Conservation (phyloP, 257 asterid species). For the Catharanthus roseus region DNA sequence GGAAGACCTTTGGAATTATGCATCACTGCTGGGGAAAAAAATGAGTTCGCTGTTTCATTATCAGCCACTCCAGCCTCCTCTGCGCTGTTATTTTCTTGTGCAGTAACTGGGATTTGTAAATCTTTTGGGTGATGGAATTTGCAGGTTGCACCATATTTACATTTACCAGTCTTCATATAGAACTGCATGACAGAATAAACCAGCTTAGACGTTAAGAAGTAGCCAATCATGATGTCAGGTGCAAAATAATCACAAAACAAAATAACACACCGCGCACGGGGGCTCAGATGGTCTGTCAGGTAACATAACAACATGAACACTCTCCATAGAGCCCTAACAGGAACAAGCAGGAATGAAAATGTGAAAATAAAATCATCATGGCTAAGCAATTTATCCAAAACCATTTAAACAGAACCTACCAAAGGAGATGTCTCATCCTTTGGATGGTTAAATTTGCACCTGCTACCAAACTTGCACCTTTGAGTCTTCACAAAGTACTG, state of each 20-base stretch:
- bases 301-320: slow-evolving; percentile 39
- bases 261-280: slow-evolving; percentile 73
- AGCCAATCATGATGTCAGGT: neutral
- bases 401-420: slow-evolving; percentile 39
- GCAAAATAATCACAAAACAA: slow-evolving; percentile 17
- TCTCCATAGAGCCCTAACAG: slow-evolving; percentile 54
- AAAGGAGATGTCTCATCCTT: slow-evolving; percentile 38
- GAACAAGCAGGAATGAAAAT: slow-evolving; percentile 1
- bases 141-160: slow-evolving; percentile 87
- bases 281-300: slow-evolving; percentile 98
- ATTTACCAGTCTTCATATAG: slow-evolving; percentile 91
- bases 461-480: slow-evolving; percentile 78
- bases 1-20: slow-evolving; percentile 96
- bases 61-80: slow-evolving; percentile 21
- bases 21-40: slow-evolving; percentile 53
- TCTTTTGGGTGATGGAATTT: slow-evolving; percentile 94
- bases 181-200: slow-evolving; percentile 51
- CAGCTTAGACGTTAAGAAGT: slow-evolving; percentile 8
- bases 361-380: slow-evolving; percentile 17
- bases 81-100: slow-evolving; percentile 39
- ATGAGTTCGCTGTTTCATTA: slow-evolving; percentile 33
- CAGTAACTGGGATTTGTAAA: slow-evolving; percentile 41
- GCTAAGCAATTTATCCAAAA: slow-evolving; percentile 11
- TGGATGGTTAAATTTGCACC: slow-evolving; percentile 97
- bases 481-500: slow-evolving; percentile 92